Evolutionary conservation across 2,329 filamentous ascomycete species (phyloP), one percentile per base, ranked within the genome.

Genomic region (Arthroderma sp.): DNA sequence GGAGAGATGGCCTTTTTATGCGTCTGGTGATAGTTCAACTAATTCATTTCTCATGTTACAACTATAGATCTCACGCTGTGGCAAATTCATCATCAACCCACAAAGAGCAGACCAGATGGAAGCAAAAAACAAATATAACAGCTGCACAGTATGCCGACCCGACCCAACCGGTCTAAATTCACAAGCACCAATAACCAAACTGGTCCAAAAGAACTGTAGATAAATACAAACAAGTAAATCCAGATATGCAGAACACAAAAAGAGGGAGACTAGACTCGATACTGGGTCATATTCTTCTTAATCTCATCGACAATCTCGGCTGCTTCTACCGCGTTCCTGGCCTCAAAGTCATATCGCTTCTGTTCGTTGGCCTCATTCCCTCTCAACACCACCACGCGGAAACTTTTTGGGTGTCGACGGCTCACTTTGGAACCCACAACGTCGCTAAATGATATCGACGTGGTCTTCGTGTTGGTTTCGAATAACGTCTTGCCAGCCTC

Each of bases 311-410:
- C 77, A 58, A 81, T 80, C 55, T 76, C 74, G 44, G 69, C 64
- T 10, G 77, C 76, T 57, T 81, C 78, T 27, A 67, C 64, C 6
- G 67, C 63, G 50, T 66, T 77, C 42, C 66, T 65, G 37, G 77
- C 75, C 57, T 81, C 78, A 58, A 81, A 81, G 53, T 81, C 78
- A 59, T 81, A 81, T 50, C 78, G 59, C 61, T 81, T 81, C 52
- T 74, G 75, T 59, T 81, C 78, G 29, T 70, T 71, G 52, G 76
- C 71, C 59, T 81, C 78, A 39, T 73, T 71, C 50, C 77, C 71
- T 50, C 74, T 68, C 45, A 76, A 73, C 11, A 81, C 75, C 36
- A 80, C 64, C 6, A 81, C 71, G 27, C 76, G 63, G 53, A 81
- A 77, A 54, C 75, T 77, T 61, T 77, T 77, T 6, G 76, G 74